These are phyloP conservation scores for Kodamaea lidongshanica DNA, from an alignment of 805 yeast genomes.

Conservation along the genomic window DNA sequence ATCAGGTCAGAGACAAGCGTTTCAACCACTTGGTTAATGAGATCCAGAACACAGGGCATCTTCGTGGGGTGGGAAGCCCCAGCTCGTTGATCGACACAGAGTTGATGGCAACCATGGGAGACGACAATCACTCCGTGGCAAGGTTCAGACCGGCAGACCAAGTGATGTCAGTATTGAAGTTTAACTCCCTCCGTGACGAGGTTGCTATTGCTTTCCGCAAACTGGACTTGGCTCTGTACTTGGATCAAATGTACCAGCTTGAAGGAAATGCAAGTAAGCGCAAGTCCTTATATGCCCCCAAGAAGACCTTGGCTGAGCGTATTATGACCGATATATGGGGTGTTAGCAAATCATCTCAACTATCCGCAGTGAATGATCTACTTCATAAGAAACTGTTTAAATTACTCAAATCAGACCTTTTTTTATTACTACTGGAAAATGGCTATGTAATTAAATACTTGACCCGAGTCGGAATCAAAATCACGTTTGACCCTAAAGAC, in stretches of 20 bases:
- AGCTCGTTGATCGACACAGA: slow-evolving; percentile 8
- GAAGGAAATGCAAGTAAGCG: slow-evolving; percentile 6
- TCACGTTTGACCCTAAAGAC: slow-evolving; percentile 26
- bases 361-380: slow-evolving; percentile 26
- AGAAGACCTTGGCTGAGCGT: slow-evolving; percentile 15
- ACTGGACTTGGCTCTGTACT: slow-evolving; percentile 10
- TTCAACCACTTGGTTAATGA: slow-evolving; percentile 12
- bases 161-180: slow-evolving; percentile 7
- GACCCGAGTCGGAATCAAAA: slow-evolving; percentile 35
- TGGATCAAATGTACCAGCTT: slow-evolving; percentile 6
- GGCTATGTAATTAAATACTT: slow-evolving; percentile 36
- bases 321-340: slow-evolving; percentile 35
- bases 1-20: slow-evolving; percentile 14
- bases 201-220: slow-evolving; percentile 9
- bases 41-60: slow-evolving; percentile 7
- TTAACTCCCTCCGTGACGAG: slow-evolving; percentile 6
- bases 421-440: slow-evolving; percentile 32
- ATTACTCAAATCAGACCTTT: slow-evolving; percentile 33
- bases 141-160: slow-evolving; percentile 7
- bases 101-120: slow-evolving; percentile 1
- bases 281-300: slow-evolving; percentile 7
- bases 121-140: slow-evolving; percentile 6
- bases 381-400: slow-evolving; percentile 26
- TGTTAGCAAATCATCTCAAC: slow-evolving; percentile 14
- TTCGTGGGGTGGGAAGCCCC: slow-evolving; percentile 3